Conservation (phyloP, 225 moss, liverwort and hornwort genomes). For the Sphagnum tenellum region DNA sequence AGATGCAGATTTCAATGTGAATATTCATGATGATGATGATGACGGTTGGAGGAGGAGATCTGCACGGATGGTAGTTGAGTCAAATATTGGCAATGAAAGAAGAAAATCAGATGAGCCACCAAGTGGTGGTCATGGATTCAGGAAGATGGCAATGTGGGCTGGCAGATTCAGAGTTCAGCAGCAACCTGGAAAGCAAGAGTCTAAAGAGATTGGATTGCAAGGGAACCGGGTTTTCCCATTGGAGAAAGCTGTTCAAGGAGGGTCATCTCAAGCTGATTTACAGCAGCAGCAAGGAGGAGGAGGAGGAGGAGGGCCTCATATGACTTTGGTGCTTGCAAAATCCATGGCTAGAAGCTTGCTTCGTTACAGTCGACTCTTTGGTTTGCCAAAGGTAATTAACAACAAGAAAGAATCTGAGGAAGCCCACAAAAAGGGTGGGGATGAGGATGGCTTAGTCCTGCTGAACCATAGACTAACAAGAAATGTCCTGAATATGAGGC, state of each 20-base stretch:
- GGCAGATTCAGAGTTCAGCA: too few relatives aligned
- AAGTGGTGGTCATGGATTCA: slow-evolving; percentile 1
- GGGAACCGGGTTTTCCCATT: slow-evolving; percentile 10
- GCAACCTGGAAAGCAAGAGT: slow-evolving; percentile 8
- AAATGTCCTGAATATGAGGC: slow-evolving; percentile 2
- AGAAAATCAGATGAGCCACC: slow-evolving; percentile 8
- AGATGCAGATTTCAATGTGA: too few relatives aligned
- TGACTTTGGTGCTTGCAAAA: too few relatives aligned
- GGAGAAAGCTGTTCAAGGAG: not conserved
- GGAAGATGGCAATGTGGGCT: too few relatives aligned
- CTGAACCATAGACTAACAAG: not conserved
- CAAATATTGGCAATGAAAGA: not conserved
- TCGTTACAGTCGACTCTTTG: slow-evolving; percentile 11
- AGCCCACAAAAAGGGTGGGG: slow-evolving; percentile 12
- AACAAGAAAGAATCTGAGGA: slow-evolving; percentile 3
- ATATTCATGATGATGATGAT: too few relatives aligned
- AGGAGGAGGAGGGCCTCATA: too few relatives aligned
- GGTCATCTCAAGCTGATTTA: too few relatives aligned
- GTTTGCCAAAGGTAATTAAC: slow-evolving; percentile 10
- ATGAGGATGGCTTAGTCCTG: not conserved
- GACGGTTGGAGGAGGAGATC: too few relatives aligned
- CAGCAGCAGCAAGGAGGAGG: too few relatives aligned
- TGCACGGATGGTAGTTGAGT: too few relatives aligned
- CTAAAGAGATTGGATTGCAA: slow-evolving; percentile 8
- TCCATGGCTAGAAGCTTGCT: slow-evolving; percentile 8